phyloP scores from a whole-genome alignment of 192 early-diverging fungal species.

The Cetraspora pellucida region DNA sequence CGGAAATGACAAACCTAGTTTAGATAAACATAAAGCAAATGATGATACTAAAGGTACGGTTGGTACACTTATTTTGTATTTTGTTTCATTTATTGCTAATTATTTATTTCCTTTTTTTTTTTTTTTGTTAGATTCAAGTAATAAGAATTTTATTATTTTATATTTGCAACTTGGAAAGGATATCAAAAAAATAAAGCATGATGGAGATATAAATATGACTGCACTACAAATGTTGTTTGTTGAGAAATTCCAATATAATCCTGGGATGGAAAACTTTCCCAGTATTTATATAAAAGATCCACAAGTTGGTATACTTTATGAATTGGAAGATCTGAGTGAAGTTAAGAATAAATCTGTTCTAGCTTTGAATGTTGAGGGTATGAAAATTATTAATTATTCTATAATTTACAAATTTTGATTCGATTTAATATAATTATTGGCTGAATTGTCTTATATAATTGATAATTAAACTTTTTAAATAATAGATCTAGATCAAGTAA shows the following conservation, averaged over 20 bases:
- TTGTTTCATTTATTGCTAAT: slow-evolving; percentile 6
- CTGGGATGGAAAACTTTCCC: slow-evolving; percentile 66
- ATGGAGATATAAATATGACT: slow-evolving; percentile 58
- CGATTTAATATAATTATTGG: not conserved
- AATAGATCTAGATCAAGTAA: slow-evolving; percentile 47
- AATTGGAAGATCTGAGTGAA: slow-evolving; percentile 65
- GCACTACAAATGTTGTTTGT: slow-evolving; percentile 72
- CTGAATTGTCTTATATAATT: not conserved
- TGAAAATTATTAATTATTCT: not conserved
- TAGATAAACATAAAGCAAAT: no score
- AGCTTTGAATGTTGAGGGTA: slow-evolving; percentile 58
- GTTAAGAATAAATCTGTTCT: slow-evolving; percentile 61
- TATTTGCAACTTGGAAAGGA: slow-evolving; percentile 68
- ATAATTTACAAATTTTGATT: not conserved
- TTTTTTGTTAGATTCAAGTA: slow-evolving; percentile 32
- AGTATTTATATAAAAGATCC: slow-evolving; percentile 70
- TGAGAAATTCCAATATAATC: slow-evolving; percentile 67
- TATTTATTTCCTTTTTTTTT: not conserved
- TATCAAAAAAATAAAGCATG: slow-evolving; percentile 56
- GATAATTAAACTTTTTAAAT: slow-evolving; percentile 15
- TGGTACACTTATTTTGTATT: not conserved
- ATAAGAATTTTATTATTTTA: slow-evolving; percentile 44
- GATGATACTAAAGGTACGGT: no score
- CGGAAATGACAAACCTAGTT: no score
- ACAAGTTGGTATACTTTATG: slow-evolving; percentile 57